Base-by-base conservation (phyloP, 148 eudicot genomes). In the Rhododendron simsii region DNA sequence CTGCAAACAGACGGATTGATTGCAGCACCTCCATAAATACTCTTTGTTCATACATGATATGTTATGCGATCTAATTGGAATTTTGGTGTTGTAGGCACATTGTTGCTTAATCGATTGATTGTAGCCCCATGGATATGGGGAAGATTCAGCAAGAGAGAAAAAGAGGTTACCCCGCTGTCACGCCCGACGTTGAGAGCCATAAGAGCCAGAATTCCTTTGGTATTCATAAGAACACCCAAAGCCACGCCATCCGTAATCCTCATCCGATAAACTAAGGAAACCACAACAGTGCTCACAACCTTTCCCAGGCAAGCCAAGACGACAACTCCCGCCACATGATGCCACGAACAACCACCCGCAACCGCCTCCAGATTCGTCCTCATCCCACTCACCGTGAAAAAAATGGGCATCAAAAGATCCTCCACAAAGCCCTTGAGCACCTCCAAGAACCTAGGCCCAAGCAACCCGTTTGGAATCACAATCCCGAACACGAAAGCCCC, bases 401-500 rank as follows among this genome's bases (percentile, higher is more conserved):
- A 88, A 7, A 88, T 12, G 0, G 90, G 90, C 87, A 88, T 63
- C 59, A 88, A 18, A 14, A 88, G 5, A 45, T 85, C 90, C 21
- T 79, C 81, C 28, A 78, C 86, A 78, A 88, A 85, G 16, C 87
- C 87, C 41, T 77, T 79, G 16, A 85, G 41, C 53, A 76, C 59
- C 65, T 59, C 82, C 53, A 85, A 13, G 37, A 88, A 85, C 55
- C 80, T 82, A 10, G 81, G 85, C 11, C 87, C 87, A 65, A 88
- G 83, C 75, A 83, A 71, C 30, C 81, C 90, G 4, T 20, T 59
- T 3, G 90, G 90, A 45, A 88, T 81, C 12, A 85, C 50, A 3
- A 88, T 74, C 26, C 90, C 90, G 2, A 88, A 85, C 45, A 86
- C 85, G 67, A 85, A 88, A 20, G 87, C 90, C 26, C 90, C 90